Base-by-base conservation (phyloP, 306 rosid species). In the Sicyos edulis region DNA sequence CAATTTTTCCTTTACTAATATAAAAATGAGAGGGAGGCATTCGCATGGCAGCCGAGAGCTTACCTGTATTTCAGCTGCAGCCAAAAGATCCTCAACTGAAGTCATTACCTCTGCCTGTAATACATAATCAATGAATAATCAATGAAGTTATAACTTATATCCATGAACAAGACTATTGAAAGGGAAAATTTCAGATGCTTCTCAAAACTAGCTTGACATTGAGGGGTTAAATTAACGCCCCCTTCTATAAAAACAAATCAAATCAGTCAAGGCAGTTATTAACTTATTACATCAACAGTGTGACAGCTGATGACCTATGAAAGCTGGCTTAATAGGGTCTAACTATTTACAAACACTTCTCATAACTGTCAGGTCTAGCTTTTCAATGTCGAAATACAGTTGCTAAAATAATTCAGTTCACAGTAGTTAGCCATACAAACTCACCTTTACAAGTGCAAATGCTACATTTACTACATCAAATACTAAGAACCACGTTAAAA, bases 21-120 rank as follows among this genome's bases (percentile, higher is more conserved):
- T 20, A 55, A 37, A 72, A 49, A 80, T 71, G 20, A 45, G 61
- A 78, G 79, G 73, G 37, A 75, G 24, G 59, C 67, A 37, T 63
- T 52, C 67, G 54, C 72, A 62, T 22, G 26, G 72, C 75, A 60
- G 32, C 44, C 24, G 7, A 75, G 10, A 56, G 74, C 62, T 54
- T 61, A 92, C 96, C 96, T 92, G 98, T 75, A 90, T 79, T 75
- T 88, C 95, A 80, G 81, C 92, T 74, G 88, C 78, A 78, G 88
- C 90, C 82, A 92, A 74, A 71, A 92, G 91, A 71, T 90, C 78
- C 75, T 88, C 97, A 56, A 83, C 85, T n/a, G 98, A 93, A 66
- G 95, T 76, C 81, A 93, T 84, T 80, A 93, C 77, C 83, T 93
- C 98, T 26, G 90, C 97, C 98, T 92, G 85, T 50, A 72, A 82